Conservation (phyloP, 257 asterid genomes). For the Fraxinus cuspidata region DNA sequence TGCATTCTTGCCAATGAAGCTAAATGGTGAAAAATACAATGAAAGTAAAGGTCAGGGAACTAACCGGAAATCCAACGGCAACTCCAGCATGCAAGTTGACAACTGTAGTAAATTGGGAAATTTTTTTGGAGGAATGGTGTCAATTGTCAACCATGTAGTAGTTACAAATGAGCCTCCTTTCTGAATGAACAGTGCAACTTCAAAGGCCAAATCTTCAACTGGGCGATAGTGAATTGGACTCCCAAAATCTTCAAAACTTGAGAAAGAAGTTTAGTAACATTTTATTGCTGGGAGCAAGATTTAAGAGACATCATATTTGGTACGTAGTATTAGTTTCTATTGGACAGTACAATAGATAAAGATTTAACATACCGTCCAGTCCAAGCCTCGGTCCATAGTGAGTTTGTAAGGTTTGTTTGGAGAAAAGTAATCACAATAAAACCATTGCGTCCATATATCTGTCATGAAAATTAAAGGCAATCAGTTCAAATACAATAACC, state of each 20-base stretch:
- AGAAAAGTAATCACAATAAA: conserved; percentile 82
- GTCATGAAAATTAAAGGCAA: conserved; percentile 30
- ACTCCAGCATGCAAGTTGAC: conserved; percentile 74
- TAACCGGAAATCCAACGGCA: conserved; percentile 84
- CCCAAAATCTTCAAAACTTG: conserved; percentile 93
- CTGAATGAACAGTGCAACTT: conserved; percentile 83
- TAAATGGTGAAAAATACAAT: background rate
- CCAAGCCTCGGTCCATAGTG: conserved; percentile 98
- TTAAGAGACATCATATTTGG: too few species aligned
- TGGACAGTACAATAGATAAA: background rate
- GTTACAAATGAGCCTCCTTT: conserved; percentile 95
- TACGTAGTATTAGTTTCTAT: background rate
- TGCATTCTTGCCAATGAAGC: background rate
- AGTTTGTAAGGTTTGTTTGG: conserved; percentile 94
- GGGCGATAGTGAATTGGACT: conserved; percentile 85
- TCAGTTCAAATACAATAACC: background rate
- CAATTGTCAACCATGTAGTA: conserved; percentile 50
- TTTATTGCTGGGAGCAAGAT: background rate
- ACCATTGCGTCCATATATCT: conserved; percentile 97
- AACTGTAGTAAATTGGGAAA: conserved; percentile 24
- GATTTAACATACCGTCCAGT: conserved; percentile 68
- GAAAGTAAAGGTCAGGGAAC: conserved; percentile 22
- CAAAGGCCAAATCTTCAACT: conserved; percentile 89
- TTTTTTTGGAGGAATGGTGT: too few species aligned
- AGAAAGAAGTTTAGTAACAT: background rate